These are phyloP conservation scores for Bolboschoenus planiculmis DNA, from an alignment of 176 grass and related monocot genomes.

Conservation along the genomic window DNA sequence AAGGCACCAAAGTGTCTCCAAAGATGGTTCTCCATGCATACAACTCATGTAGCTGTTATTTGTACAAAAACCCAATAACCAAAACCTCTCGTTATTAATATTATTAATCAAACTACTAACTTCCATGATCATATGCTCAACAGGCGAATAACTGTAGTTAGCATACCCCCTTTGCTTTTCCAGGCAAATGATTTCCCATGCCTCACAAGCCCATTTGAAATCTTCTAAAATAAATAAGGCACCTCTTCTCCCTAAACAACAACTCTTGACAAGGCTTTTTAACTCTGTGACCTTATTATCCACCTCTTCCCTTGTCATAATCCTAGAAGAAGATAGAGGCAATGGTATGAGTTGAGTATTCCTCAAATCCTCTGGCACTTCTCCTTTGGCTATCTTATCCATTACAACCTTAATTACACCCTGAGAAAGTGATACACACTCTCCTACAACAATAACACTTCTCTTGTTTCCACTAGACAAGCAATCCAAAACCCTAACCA, in stretches of 20 bases:
- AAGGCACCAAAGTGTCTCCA: slow-evolving; percentile 60
- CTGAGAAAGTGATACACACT: slow-evolving; percentile 25
- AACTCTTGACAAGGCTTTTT: slow-evolving; percentile 40
- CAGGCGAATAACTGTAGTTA: slow-evolving; percentile 43
- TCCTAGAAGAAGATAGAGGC: slow-evolving; percentile 35
- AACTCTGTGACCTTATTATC: slow-evolving; percentile 46
- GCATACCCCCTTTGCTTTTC: slow-evolving; percentile 18
- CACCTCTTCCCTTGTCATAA: slow-evolving; percentile 47
- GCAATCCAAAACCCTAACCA: slow-evolving; percentile 49
- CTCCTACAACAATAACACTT: slow-evolving; percentile 48
- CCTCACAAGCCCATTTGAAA: slow-evolving; percentile 54
- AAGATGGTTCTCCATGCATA: slow-evolving; percentile 42
- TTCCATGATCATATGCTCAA: slow-evolving; percentile 80
- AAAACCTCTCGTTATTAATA: slow-evolving; percentile 33
- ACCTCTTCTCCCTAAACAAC: slow-evolving; percentile 40
- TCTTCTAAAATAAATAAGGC: slow-evolving; percentile 67
- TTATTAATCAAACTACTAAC: slow-evolving; percentile 41
- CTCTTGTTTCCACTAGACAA: slow-evolving; percentile 36
- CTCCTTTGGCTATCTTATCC: slow-evolving; percentile 58
- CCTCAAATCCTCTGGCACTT: slow-evolving; percentile 51
- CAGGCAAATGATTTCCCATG: slow-evolving; percentile 27
- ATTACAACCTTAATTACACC: slow-evolving; percentile 52
- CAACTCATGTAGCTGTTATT: slow-evolving; percentile 46
- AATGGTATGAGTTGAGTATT: slow-evolving; percentile 65
- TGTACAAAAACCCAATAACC: slow-evolving; percentile 63